Evolutionary conservation across 306 rosid genomes (phyloP).

Genomic region (Biancaea sappan): DNA sequence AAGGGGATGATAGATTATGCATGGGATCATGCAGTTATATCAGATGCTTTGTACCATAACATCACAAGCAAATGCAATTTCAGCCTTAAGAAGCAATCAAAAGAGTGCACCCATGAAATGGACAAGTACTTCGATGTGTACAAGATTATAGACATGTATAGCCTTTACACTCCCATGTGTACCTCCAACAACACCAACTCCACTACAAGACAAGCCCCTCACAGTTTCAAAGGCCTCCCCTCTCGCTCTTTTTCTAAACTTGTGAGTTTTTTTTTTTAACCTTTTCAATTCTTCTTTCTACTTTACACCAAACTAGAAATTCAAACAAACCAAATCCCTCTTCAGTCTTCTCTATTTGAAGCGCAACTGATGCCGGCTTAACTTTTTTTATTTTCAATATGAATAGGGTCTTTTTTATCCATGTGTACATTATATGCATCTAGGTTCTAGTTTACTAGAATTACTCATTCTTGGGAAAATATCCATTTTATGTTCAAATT

Average conservation of each 20-base stretch:
- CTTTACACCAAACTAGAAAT: no score
- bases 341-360: no score
- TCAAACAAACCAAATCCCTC: no score
- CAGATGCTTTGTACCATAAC: slow-evolving; percentile 45
- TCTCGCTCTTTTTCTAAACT: slow-evolving; percentile 27
- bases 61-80: slow-evolving; percentile 47
- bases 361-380: no score
- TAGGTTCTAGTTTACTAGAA: no score
- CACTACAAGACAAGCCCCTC: slow-evolving; percentile 19
- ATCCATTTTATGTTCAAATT: no score
- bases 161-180: slow-evolving; percentile 55
- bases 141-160: slow-evolving; percentile 51
- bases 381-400: no score
- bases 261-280: slow-evolving; percentile 38
- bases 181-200: slow-evolving; percentile 23
- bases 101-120: slow-evolving; percentile 30
- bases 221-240: no score
- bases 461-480: no score
- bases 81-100: slow-evolving; percentile 19
- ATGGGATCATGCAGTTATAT: slow-evolving; percentile 62
- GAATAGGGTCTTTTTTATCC: no score
- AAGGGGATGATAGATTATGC: slow-evolving; percentile 64
- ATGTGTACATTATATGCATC: no score
- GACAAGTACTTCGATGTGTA: slow-evolving; percentile 45
- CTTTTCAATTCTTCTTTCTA: not conserved